phyloP scores from a whole-genome alignment of 768 basidiomycete genomes.

The Trametes cinnabarina region DNA sequence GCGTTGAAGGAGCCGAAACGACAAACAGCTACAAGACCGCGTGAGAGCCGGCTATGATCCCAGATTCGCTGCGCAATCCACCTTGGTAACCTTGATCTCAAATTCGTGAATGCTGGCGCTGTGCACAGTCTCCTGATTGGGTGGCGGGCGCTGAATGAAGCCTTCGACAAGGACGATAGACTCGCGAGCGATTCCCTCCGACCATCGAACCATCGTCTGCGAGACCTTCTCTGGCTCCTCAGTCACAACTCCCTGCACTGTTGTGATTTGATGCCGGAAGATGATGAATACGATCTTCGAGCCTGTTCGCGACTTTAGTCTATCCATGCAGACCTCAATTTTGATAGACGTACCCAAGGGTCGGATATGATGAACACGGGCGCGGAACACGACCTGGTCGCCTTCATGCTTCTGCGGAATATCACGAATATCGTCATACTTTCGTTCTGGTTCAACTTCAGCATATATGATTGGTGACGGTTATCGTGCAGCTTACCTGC shows the following conservation, averaged over 20 bases:
- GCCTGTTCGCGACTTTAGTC: slow-evolving; percentile 35
- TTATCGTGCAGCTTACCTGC: slow-evolving; percentile 51
- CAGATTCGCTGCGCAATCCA: slow-evolving; percentile 31
- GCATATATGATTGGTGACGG: slow-evolving; percentile 30
- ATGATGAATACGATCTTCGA: slow-evolving; percentile 93
- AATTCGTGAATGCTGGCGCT: slow-evolving; percentile 84
- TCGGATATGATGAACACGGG: slow-evolving; percentile 86
- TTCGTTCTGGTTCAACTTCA: slow-evolving; percentile 3
- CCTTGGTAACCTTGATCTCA: slow-evolving; percentile 82
- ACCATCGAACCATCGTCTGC: slow-evolving; percentile 97
- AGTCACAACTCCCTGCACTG: slow-evolving; percentile 81
- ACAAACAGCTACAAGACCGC: slow-evolving; percentile 22
- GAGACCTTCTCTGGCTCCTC: slow-evolving; percentile 73
- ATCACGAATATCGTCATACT: slow-evolving; percentile 8
- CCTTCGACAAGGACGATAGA: slow-evolving; percentile 91
- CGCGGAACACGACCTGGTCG: slow-evolving; percentile 76
- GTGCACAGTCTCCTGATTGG: slow-evolving; percentile 63
- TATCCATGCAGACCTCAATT: not conserved
- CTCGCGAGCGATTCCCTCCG: slow-evolving; percentile 74
- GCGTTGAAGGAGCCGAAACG: slow-evolving; percentile 22
- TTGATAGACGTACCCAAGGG: slow-evolving; percentile 47
- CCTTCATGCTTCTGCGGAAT: slow-evolving; percentile 60
- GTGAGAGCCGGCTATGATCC: not conserved
- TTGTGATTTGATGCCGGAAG: slow-evolving; percentile 78
- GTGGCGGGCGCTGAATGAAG: slow-evolving; percentile 69